Conservation (phyloP, 257 asterid genomes). For the Penstemon newberryi region DNA sequence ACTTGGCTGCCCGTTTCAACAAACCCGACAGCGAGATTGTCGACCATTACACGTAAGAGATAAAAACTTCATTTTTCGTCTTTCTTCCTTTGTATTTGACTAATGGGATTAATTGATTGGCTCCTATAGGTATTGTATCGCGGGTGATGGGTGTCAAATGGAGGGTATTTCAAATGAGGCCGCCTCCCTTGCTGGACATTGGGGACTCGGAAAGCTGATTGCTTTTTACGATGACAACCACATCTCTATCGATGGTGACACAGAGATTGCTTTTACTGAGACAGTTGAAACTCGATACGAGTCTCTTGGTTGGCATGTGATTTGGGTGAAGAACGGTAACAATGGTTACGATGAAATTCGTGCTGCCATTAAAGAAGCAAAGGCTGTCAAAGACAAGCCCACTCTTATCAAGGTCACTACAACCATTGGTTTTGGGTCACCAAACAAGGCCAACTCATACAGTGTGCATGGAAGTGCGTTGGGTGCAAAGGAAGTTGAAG, state of each 20-base stretch:
- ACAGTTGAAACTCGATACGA: conserved; percentile 80
- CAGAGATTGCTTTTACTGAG: conserved; percentile 96
- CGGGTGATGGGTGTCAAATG: conserved; percentile 94
- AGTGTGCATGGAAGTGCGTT: conserved; percentile 77
- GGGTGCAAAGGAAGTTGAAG: conserved; percentile 85
- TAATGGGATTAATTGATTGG: conserved; percentile 5
- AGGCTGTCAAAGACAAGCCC: conserved; percentile 91
- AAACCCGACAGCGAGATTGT: conserved; percentile 65
- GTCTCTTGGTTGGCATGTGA: conserved; percentile 95
- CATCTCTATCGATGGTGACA: conserved; percentile 95
- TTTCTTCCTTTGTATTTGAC: conserved; percentile 11
- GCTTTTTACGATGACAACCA: conserved; percentile 95
- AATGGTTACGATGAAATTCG: conserved; percentile 92
- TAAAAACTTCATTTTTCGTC: background rate
- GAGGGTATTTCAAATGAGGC: conserved; percentile 96
- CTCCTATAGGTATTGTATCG: conserved; percentile 45
- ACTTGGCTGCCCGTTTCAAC: conserved; percentile 82
- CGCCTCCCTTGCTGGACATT: conserved; percentile 94
- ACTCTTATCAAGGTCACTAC: conserved; percentile 86
- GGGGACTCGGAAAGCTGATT: conserved; percentile 97
- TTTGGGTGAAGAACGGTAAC: conserved; percentile 98
- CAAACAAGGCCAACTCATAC: conserved; percentile 74
- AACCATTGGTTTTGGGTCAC: conserved; percentile 74
- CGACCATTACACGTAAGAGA: conserved; percentile 76
- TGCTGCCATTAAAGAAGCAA: conserved; percentile 93